Percentiles rank a stretch among this genome's conserved stretches.
Evolutionary conservation across 2,329 filamentous ascomycete species (phyloP).

Genomic region (Aphanocladium album): DNA sequence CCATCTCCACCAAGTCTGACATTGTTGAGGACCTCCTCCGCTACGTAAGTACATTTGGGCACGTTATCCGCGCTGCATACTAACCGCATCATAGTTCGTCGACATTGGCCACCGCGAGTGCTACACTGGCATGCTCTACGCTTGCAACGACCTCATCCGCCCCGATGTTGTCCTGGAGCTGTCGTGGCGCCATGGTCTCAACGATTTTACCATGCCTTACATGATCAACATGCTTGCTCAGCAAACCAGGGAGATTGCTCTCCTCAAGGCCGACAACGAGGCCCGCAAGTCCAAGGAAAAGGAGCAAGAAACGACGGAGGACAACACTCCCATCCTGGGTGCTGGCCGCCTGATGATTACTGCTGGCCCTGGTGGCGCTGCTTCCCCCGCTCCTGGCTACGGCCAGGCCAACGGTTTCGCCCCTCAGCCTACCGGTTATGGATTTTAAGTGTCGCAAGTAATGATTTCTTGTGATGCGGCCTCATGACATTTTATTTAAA

Average conservation of each 20-base stretch:
- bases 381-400: conserved; percentile 59
- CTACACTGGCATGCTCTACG: conserved; percentile 99
- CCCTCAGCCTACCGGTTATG: conserved; percentile 80
- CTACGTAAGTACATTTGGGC: conserved; percentile 67
- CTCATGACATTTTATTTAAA: neutral
- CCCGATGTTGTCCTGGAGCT: conserved; percentile 91
- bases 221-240: conserved; percentile 98
- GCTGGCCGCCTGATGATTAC: conserved; percentile 91
- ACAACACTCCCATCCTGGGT: conserved; percentile 89
- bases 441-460: conserved; percentile 39
- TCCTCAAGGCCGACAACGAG: conserved; percentile 92
- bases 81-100: conserved; percentile 67
- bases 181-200: conserved; percentile 91
- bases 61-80: conserved; percentile 14
- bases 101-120: conserved; percentile 98
- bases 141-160: conserved; percentile 95
- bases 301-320: conserved; percentile 76
- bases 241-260: conserved; percentile 79
- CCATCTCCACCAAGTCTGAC: conserved; percentile 82
- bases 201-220: conserved; percentile 98
- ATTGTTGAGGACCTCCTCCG: conserved; percentile 93
- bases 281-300: conserved; percentile 75
- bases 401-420: conserved; percentile 82
- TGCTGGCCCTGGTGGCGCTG: conserved; percentile 63
- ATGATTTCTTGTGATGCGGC: neutral